phyloP scores from a whole-genome alignment of 352 stramenopile genomes.

The Phytopythium ostracodes region DNA sequence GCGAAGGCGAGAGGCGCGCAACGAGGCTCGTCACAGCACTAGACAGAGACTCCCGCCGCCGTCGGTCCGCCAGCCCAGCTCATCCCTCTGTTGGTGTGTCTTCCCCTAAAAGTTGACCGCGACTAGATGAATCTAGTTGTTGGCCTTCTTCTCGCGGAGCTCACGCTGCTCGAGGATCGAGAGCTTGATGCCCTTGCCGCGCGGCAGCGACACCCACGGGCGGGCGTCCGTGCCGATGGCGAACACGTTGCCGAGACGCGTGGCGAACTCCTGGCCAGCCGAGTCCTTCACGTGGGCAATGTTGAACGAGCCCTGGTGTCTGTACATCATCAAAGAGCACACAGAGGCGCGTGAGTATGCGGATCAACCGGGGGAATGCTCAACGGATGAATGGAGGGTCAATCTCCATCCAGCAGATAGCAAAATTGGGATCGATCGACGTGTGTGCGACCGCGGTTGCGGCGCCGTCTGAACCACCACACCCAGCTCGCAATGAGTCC shows the following conservation, averaged over 20 bases:
- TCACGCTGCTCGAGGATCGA: slow-evolving; percentile 96
- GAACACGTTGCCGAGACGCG: slow-evolving; percentile 97
- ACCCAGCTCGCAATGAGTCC: slow-evolving; percentile 87
- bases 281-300: slow-evolving; percentile 99
- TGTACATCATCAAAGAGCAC: slow-evolving; percentile 30
- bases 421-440: slow-evolving; percentile 4
- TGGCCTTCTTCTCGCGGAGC: slow-evolving; percentile 71
- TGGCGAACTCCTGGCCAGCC: slow-evolving; percentile 97
- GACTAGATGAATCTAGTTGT: slow-evolving; percentile 34
- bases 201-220: slow-evolving; percentile 94
- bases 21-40: not conserved
- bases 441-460: not conserved
- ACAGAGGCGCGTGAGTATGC: slow-evolving; percentile 13
- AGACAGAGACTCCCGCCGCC: not conserved
- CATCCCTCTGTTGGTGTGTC: not conserved
- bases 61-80: not conserved
- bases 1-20: not conserved
- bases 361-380: no score
- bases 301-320: slow-evolving; percentile 98
- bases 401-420: not conserved
- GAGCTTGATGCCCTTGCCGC: slow-evolving; percentile 99
- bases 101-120: not conserved
- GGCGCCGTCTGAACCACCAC: slow-evolving; percentile 44
- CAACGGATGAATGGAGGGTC: no score
- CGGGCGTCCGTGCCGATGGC: slow-evolving; percentile 93